Conservation (phyloP, 805 yeast species). For the Metschnikowia continentalis region DNA sequence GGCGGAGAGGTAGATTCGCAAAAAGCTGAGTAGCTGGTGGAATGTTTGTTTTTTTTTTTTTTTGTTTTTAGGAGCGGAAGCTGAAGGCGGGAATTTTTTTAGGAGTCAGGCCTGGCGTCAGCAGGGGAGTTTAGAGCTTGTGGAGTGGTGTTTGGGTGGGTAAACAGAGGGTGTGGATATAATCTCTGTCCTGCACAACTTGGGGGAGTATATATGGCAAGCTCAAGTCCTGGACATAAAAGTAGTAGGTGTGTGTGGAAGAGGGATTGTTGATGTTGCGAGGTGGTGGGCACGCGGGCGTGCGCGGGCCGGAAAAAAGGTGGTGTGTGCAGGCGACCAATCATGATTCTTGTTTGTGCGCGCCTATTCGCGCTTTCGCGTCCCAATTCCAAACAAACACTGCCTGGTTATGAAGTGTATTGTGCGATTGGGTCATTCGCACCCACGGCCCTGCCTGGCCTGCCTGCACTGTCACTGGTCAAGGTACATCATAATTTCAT, state of each 20-base stretch:
- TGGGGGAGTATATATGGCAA: slow-evolving; percentile 6
- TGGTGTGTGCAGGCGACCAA: slow-evolving; percentile 13
- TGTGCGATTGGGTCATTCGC: too few relatives aligned
- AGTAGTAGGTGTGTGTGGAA: slow-evolving; percentile 22
- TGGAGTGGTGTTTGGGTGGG: slow-evolving; percentile 2
- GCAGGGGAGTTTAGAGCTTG: not conserved
- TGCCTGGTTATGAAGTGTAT: too few relatives aligned
- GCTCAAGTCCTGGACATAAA: slow-evolving; percentile 21
- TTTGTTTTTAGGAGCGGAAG: not conserved
- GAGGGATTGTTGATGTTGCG: slow-evolving; percentile 18
- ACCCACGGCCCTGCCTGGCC: too few relatives aligned
- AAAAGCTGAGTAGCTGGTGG: not conserved
- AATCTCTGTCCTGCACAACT: slow-evolving; percentile 20
- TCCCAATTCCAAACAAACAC: not conserved
- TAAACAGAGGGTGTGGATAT: slow-evolving; percentile 19
- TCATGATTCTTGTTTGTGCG: not conserved
- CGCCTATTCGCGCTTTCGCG: not conserved
- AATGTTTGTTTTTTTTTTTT: not conserved
- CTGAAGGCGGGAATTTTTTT: not conserved
- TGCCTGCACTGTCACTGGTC: too few relatives aligned
- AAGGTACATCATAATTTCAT: too few relatives aligned
- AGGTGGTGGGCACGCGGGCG: slow-evolving; percentile 15
- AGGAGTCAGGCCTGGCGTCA: not conserved
- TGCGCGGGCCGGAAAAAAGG: slow-evolving; percentile 10
- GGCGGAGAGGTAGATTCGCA: slow-evolving; percentile 1